phyloP scores from a whole-genome alignment of 768 basidiomycete genomes.

The Daedaleopsis sinensis region DNA sequence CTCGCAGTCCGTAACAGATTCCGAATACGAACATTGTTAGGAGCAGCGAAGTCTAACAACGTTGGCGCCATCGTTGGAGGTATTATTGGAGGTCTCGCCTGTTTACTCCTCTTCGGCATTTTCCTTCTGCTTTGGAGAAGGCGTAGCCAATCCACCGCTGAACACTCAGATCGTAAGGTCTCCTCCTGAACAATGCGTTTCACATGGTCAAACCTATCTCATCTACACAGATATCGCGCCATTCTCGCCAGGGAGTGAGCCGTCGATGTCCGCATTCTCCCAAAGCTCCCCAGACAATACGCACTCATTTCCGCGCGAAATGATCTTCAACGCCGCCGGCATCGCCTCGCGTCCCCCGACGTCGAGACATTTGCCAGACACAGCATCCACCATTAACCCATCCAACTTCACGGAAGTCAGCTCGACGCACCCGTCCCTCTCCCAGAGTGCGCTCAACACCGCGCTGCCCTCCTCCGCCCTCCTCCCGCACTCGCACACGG shows the following conservation, averaged over 20 bases:
- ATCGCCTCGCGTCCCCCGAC: not conserved
- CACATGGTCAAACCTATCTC: no score
- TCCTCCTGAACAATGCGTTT: no score
- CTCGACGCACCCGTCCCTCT: not conserved
- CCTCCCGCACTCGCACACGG: not conserved
- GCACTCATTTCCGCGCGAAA: not conserved
- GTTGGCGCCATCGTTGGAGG: conserved; percentile 3
- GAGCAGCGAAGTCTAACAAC: not conserved
- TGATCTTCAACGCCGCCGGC: not conserved
- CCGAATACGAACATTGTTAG: not conserved
- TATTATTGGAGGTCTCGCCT: not conserved
- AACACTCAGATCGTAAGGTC: no score
- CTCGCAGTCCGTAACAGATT: not conserved
- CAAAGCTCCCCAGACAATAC: not conserved
- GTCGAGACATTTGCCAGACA: not conserved
- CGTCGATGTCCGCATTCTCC: not conserved
- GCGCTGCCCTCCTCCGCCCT: not conserved
- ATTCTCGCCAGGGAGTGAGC: not conserved
- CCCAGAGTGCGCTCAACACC: not conserved
- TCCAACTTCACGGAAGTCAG: not conserved
- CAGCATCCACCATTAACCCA: not conserved
- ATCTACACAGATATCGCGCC: not conserved
- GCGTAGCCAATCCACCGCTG: no score
- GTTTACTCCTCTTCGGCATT: not conserved
- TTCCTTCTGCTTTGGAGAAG: not conserved